Conservation (phyloP, 2,329 filamentous ascomycete genomes). For the Aureobasidium sp. region DNA sequence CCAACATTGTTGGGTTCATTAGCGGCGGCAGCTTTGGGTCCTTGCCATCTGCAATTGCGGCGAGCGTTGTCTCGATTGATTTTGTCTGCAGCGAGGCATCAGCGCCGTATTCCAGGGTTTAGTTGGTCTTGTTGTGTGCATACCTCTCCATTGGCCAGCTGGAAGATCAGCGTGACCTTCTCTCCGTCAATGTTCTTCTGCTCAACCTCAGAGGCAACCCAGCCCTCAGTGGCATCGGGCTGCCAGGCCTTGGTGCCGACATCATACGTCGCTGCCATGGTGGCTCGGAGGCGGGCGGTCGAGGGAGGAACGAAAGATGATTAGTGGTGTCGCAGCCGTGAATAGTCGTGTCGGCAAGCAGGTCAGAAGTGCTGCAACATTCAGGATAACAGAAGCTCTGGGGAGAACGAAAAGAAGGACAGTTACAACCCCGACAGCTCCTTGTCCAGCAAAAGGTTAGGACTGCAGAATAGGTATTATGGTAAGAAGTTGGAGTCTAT, state of each 20-base stretch:
- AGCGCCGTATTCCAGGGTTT: background rate
- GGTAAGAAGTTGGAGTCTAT: background rate
- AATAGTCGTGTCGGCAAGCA: conserved; percentile 9
- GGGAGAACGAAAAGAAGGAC: background rate
- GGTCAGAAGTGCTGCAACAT: conserved; percentile 4
- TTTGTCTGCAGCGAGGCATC: conserved; percentile 55
- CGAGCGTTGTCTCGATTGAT: conserved; percentile 67
- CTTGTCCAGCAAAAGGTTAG: conserved; percentile 10
- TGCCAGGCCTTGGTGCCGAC: conserved; percentile 97
- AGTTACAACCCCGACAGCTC: background rate
- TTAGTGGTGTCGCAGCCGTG: background rate
- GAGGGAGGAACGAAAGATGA: background rate
- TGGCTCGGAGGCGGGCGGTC: background rate
- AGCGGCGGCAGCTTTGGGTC: conserved; percentile 77
- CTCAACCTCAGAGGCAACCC: conserved; percentile 91
- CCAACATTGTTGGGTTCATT: conserved; percentile 97
- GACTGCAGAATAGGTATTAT: conserved; percentile 2
- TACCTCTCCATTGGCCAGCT: conserved; percentile 90
- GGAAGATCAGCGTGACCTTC: conserved; percentile 82
- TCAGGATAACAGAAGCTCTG: background rate
- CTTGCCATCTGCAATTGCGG: conserved; percentile 69
- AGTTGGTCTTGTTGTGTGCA: conserved; percentile 15
- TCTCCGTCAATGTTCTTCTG: conserved; percentile 77
- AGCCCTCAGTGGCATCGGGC: conserved; percentile 90
- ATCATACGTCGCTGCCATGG: conserved; percentile 92